A percentile compares a stretch with the other conserved stretches of the same genome.
Conservation (phyloP, 345 rosid species). For the Acer saccharum region DNA sequence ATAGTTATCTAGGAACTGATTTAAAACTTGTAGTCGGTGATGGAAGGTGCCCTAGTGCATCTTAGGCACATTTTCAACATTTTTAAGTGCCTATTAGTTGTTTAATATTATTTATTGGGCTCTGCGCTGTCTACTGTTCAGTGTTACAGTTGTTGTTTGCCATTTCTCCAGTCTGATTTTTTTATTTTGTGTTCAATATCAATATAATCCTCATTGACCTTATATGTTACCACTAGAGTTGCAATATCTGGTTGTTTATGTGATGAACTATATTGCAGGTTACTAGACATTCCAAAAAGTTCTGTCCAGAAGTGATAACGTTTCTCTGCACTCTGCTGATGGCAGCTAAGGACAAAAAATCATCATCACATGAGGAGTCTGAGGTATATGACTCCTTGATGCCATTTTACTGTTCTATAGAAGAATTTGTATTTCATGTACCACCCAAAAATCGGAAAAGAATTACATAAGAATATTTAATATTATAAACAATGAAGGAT, state of each 20-base stretch:
- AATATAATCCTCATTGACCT: background rate
- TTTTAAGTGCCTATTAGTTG: background rate
- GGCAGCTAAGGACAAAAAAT: conserved; percentile 56
- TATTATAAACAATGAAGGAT: background rate
- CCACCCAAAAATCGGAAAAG: background rate
- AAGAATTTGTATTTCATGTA: background rate
- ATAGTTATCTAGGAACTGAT: background rate
- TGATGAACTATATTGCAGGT: conserved; percentile 44
- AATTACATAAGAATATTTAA: background rate
- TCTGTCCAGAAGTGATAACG: conserved; percentile 83
- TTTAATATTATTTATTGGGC: background rate
- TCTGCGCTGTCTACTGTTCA: background rate
- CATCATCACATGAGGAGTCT: conserved; percentile 47
- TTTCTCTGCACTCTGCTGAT: conserved; percentile 63
- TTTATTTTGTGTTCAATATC: background rate
- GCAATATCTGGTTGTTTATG: conserved; percentile 4
- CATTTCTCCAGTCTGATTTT: background rate
- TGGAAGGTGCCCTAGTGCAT: conserved; percentile 6
- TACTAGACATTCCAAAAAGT: conserved; percentile 68
- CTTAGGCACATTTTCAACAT: background rate
- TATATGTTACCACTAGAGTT: background rate
- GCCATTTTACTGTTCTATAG: background rate
- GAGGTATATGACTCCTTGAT: conserved; percentile 45
- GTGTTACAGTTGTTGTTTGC: background rate
- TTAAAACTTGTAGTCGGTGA: conserved; percentile 1